A percentile compares a stretch with the other conserved stretches of the same genome.
phyloP scores from a whole-genome alignment of 352 stramenopile species.

The Pythium vanterpoolii region DNA sequence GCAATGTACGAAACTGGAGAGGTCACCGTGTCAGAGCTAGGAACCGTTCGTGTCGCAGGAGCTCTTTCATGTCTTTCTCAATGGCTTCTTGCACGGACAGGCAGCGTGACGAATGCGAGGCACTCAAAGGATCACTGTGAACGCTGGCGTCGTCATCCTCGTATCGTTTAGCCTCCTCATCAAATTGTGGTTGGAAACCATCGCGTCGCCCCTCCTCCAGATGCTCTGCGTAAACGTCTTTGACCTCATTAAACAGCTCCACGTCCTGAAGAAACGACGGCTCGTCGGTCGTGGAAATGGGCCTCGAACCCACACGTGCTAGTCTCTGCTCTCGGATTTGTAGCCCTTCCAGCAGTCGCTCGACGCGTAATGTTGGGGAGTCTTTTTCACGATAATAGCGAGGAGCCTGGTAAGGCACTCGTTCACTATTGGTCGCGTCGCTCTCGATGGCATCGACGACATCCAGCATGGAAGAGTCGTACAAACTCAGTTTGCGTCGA shows the following conservation, averaged over 20 bases:
- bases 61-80: constrained; percentile 33
- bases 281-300: neutral
- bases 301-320: constrained; percentile 2
- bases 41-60: constrained; percentile 27
- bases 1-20: neutral
- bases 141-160: neutral
- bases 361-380: constrained; percentile 5
- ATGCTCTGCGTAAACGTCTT: constrained; percentile 31
- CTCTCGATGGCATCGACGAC: constrained; percentile 43
- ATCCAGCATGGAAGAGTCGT: constrained; percentile 46
- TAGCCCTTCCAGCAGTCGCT: constrained; percentile 27
- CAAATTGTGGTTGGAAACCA: neutral
- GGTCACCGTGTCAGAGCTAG: neutral
- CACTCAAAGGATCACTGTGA: neutral
- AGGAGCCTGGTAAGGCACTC: neutral
- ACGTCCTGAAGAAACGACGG: constrained; percentile 27
- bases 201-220: constrained; percentile 15
- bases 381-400: neutral
- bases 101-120: constrained; percentile 6
- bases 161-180: neutral
- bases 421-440: neutral
- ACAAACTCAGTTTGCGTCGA: constrained; percentile 25
- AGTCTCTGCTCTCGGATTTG: constrained; percentile 30
- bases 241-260: constrained; percentile 40
- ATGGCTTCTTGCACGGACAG: constrained; percentile 33